Evolutionary conservation across 208 protist genomes (phyloP).

Genomic region (Leishmania aethiopica): DNA sequence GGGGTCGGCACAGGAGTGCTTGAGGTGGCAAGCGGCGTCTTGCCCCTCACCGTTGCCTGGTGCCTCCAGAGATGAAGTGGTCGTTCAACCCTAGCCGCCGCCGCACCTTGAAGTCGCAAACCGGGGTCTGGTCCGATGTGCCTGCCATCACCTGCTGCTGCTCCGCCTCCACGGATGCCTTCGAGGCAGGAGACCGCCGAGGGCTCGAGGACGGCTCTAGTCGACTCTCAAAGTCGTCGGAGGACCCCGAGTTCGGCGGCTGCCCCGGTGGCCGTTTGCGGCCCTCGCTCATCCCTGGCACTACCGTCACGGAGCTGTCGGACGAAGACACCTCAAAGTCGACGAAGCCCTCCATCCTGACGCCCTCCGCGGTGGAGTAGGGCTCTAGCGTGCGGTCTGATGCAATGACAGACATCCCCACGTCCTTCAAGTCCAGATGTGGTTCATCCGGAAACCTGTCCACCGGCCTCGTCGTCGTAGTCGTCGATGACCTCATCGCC

Average conservation of each 20-base stretch:
- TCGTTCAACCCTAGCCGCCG: neutral
- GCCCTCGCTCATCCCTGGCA: constrained; percentile 1
- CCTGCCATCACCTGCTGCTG: constrained; percentile 11
- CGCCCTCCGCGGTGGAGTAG: constrained; percentile 6
- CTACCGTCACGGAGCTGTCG: neutral
- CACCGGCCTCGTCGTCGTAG: neutral
- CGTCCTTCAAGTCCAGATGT: constrained; percentile 3
- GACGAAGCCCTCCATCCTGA: constrained; percentile 24
- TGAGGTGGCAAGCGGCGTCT: neutral
- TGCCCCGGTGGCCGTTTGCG: neutral
- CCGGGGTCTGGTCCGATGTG: constrained; percentile 11
- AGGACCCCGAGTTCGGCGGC: neutral
- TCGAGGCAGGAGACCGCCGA: neutral
- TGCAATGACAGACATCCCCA: constrained; percentile 14
- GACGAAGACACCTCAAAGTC: constrained; percentile 38
- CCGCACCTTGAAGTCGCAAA: constrained; percentile 13
- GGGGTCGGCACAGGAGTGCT: neutral
- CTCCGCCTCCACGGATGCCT: neutral
- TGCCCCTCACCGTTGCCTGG: neutral
- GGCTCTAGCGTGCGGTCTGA: constrained; percentile 18
- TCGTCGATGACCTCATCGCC: constrained; percentile 15
- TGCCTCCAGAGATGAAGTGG: neutral
- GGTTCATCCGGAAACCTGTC: neutral
- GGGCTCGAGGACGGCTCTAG: neutral
- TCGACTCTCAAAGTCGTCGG: neutral